Base-by-base conservation (phyloP, 345 rosid genomes). In the Salix purpurea region DNA sequence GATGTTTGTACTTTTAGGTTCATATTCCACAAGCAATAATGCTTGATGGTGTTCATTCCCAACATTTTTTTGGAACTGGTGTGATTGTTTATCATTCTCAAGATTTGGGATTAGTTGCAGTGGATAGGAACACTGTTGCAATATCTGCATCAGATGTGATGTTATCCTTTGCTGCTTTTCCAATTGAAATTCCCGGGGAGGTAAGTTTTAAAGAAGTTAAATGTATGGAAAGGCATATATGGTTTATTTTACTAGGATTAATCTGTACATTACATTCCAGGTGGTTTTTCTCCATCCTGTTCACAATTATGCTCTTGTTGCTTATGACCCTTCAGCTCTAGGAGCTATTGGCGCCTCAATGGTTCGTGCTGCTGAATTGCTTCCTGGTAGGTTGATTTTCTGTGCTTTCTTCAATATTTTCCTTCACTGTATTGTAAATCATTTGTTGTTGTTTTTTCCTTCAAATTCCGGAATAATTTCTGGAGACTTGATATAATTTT, bases 171-270 rank as follows among this genome's bases (percentile, higher is more conserved):
- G 94, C 98, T 79, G 99, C 97, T 75, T 96, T 85, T 83, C 98
- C 99, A 42, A 88, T 93, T 80, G 99, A 96, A 90, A 90, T 93
- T 84, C 98, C 98, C 18, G 99, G 98, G 78, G 94, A 96, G 96
- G 98, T 96, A 82, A 80, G 71, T 58, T 75, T 77, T 71, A 61
- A 28, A 60, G 7, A 15, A 65, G 19, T n/a, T 68, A 60, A 24
- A 52, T 64, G 68, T 46, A 24, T 69, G 52, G 61, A 79, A 81
- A 13, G 12, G 4, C 34, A 26, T 66, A 19, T 11, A 3, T 50
- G 26, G 30, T 2, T 32, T 60, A 42, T 52, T 71, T 77, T 79
- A 79, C 4, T 4, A 13, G 52, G 52, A 75, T 70, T 82, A 52
- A 81, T 80, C 50, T 67, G 36, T 65, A 65, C 61, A 69, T 83